Conservation (phyloP, 2,329 filamentous ascomycete genomes). For the Mycosphaerella sp. region DNA sequence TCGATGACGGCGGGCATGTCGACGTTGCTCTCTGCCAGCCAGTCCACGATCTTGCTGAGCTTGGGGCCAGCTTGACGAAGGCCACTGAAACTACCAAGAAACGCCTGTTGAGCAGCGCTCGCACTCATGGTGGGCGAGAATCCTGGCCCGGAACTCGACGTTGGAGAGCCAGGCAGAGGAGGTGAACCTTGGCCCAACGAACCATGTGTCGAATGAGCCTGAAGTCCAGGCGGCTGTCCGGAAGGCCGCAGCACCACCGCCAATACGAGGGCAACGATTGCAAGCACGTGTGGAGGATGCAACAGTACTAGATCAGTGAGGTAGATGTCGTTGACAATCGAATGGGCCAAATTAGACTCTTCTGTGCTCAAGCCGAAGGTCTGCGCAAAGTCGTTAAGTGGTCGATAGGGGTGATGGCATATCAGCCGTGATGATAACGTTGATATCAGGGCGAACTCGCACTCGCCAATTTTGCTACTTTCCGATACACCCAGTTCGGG, state of each 20-base stretch:
- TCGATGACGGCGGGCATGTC: constrained; percentile 82
- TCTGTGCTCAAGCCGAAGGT: constrained; percentile 69
- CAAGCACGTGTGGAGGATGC: constrained; percentile 78
- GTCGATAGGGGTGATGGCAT: constrained; percentile 84
- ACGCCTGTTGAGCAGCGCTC: constrained; percentile 34
- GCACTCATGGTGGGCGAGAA: constrained; percentile 21
- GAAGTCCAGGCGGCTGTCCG: constrained; percentile 41
- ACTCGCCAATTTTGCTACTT: constrained; percentile 80
- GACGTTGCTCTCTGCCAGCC: constrained; percentile 79
- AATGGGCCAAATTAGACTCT: constrained; percentile 70
- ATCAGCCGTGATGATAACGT: constrained; percentile 88
- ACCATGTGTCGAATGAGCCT: constrained; percentile 36
- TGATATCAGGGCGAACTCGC: constrained; percentile 86
- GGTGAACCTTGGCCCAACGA: constrained; percentile 11
- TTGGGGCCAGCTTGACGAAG: constrained; percentile 35
- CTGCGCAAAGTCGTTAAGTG: constrained; percentile 62
- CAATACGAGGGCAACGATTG: constrained; percentile 78
- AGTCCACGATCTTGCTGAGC: constrained; percentile 57
- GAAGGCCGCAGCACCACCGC: constrained; percentile 73
- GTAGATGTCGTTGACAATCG: constrained; percentile 85
- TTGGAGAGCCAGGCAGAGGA: constrained; percentile 25
- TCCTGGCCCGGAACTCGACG: constrained; percentile 11
- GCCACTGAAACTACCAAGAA: constrained; percentile 29
- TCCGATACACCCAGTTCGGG: constrained; percentile 70
- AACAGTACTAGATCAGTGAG: constrained; percentile 85